Conservation (phyloP, 2,329 filamentous ascomycete species). For the Alternaria infectoria region DNA sequence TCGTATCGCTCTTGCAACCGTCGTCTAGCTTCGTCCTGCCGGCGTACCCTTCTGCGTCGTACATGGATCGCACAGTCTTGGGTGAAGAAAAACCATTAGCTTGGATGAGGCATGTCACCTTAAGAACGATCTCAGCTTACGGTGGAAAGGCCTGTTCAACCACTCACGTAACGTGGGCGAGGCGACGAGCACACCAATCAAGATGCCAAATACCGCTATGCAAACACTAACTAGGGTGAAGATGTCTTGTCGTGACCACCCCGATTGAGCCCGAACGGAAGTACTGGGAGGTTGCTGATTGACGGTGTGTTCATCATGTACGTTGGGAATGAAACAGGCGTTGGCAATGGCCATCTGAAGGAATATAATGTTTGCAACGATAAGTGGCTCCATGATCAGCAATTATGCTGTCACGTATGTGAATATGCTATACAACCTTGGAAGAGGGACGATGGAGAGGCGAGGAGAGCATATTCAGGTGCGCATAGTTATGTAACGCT, state of each 20-base stretch:
- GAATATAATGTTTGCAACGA: too few relatives aligned
- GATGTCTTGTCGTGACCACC: background rate
- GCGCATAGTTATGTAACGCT: too few relatives aligned
- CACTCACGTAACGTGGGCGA: background rate
- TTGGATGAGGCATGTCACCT: too few relatives aligned
- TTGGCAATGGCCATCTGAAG: too few relatives aligned
- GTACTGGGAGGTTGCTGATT: too few relatives aligned
- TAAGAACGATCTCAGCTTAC: background rate
- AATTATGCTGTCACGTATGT: too few relatives aligned
- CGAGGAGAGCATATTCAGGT: too few relatives aligned
- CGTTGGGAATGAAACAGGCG: too few relatives aligned
- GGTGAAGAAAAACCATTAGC: background rate
- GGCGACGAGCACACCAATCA: background rate
- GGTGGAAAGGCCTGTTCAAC: background rate
- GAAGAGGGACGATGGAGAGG: too few relatives aligned
- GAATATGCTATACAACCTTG: too few relatives aligned
- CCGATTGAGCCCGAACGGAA: background rate
- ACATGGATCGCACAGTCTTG: background rate
- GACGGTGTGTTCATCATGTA: too few relatives aligned
- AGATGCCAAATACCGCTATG: background rate
- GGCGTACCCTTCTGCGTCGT: background rate
- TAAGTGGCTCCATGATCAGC: too few relatives aligned
- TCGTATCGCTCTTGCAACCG: background rate
- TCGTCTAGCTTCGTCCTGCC: background rate
- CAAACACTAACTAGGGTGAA: background rate